Conservation (phyloP, 345 rosid species). For the Pelargonium nanum region DNA sequence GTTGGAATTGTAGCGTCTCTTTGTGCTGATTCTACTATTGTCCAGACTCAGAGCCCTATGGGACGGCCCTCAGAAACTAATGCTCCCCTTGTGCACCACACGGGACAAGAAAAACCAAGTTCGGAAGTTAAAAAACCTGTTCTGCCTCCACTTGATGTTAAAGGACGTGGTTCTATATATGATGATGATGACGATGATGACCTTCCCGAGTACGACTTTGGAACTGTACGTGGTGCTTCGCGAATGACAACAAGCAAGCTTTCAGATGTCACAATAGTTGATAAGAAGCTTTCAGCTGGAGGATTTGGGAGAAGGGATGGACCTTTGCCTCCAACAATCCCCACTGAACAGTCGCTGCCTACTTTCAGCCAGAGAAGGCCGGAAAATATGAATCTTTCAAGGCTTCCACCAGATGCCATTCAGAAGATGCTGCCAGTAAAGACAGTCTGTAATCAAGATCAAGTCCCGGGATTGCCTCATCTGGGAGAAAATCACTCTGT, state of each 20-base stretch:
- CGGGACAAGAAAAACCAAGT: conserved; percentile 5
- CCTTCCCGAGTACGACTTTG: conserved; percentile 19
- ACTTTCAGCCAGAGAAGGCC: conserved; percentile 5
- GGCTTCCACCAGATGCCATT: conserved; percentile 10
- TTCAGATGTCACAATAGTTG: conserved; percentile 2
- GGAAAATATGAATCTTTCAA: background rate
- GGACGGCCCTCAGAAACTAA: conserved; percentile 8
- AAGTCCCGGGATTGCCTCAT: background rate
- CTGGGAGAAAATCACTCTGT: conserved; percentile 5
- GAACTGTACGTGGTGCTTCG: conserved; percentile 7
- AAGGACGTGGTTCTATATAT: background rate
- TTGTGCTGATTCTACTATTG: background rate
- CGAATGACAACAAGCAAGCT: background rate
- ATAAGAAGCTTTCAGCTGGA: conserved; percentile 7
- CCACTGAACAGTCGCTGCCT: background rate
- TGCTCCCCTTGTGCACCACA: conserved; percentile 3
- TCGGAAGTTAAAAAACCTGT: conserved; percentile 4
- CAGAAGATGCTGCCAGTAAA: conserved; percentile 6
- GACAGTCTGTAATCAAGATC: conserved; percentile 5
- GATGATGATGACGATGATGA: conserved; percentile 19
- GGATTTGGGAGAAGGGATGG: conserved; percentile 5
- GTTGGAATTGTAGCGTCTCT: conserved; percentile 1
- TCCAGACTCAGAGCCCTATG: background rate
- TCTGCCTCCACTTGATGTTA: background rate
- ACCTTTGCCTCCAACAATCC: background rate